Base-by-base conservation (phyloP, 1,284 basidiomycete species). In the Leccinum glutinopallens region DNA sequence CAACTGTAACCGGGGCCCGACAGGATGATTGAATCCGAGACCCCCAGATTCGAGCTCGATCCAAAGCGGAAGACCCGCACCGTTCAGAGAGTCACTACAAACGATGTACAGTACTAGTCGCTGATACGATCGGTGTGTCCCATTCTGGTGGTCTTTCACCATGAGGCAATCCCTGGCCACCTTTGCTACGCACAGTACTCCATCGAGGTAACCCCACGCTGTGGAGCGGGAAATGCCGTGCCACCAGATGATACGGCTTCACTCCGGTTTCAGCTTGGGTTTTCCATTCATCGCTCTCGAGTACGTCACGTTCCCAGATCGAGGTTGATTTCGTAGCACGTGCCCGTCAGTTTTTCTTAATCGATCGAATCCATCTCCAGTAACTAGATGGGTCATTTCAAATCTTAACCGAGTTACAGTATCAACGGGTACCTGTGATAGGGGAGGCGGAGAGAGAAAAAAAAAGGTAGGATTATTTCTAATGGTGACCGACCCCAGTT, bases 401-500 rank as follows among this genome's bases (percentile, higher is more conserved):
- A 37, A 22, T 15, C 19, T 25, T 22, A 58, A 58, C 22, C 15
- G 39, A 58, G 39, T 49, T 49, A 22, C 19, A 43, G 5, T 12
- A 49, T 49, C 19, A 22, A 49, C n/a, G 19, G n/a, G 46, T 32
- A 58, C 25, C n/a, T 49, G n/a, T 10, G 19, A 10, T 6, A 49
- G 19, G 46, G 19, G 41, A n/a, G 8, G 19, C 49, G 19, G 49
- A 7, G 49, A 51, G 49, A 19, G 13, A 29, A 29, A 22, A 10
- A 19, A 49, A 46, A 68, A 60, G 8, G 56, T 43, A 32, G 7
- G 35, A 70, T 62, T 58, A 62, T 33, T 54, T 32, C 60, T 17
- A 62, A 10, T 56, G 57, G 63, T 29, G 65, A 68, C 70, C 70
- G n/a, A n/a, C n/a, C n/a, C n/a, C n/a, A n/a, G n/a, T n/a, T n/a